Conservation (phyloP, 306 rosid species). For the Fagus sylvatica region DNA sequence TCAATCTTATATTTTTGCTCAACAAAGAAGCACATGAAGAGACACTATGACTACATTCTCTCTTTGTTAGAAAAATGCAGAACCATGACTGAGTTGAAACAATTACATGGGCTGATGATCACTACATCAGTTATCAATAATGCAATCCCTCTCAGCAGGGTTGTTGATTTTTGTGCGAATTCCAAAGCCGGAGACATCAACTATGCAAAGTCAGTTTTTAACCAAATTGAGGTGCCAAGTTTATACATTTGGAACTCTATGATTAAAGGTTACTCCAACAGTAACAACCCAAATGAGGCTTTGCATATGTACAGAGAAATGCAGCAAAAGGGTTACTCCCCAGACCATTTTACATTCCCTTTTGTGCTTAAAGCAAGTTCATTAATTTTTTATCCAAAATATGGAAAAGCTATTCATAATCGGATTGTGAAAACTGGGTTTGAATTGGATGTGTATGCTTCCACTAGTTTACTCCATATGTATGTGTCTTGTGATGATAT, state of each 20-base stretch:
- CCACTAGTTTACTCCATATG: slow-evolving; percentile 65
- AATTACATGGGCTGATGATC: slow-evolving; percentile 49
- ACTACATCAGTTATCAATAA: slow-evolving; percentile 45
- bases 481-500: slow-evolving; percentile 45
- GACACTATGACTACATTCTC: slow-evolving; percentile 41
- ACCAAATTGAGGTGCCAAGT: slow-evolving; percentile 46
- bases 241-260: slow-evolving; percentile 75
- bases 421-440: slow-evolving; percentile 64
- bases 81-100: slow-evolving; percentile 53
- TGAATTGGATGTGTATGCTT: slow-evolving; percentile 50
- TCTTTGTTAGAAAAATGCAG: slow-evolving; percentile 51
- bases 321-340: slow-evolving; percentile 54
- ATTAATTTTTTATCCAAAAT: slow-evolving; percentile 14
- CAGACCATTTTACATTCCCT: slow-evolving; percentile 75
- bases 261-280: slow-evolving; percentile 62
- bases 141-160: slow-evolving; percentile 57
- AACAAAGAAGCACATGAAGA: slow-evolving; percentile 34
- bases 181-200: slow-evolving; percentile 50
- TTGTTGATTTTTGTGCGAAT: slow-evolving; percentile 64
- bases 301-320: slow-evolving; percentile 50
- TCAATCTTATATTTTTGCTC: not conserved
- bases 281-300: slow-evolving; percentile 43
- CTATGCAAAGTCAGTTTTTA: slow-evolving; percentile 53
- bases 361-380: slow-evolving; percentile 69
- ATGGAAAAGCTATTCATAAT: slow-evolving; percentile 60